Conservation (phyloP, 176 grass and related monocot species). For the Oryza australiensis region DNA sequence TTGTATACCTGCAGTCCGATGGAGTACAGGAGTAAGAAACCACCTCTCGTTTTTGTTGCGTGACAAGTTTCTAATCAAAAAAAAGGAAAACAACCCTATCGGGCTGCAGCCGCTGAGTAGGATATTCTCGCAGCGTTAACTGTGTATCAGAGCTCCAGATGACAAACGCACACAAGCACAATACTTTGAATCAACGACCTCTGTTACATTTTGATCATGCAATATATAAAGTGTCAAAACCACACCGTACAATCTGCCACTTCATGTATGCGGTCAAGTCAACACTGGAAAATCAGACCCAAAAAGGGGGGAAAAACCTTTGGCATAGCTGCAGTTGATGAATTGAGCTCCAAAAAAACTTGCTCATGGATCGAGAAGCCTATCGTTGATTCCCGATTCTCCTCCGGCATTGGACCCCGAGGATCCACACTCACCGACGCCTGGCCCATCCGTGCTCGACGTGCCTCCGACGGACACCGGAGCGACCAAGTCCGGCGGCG, state of each 20-base stretch:
- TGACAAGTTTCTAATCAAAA: no score
- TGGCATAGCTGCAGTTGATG: neutral
- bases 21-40: no score
- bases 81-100: no score
- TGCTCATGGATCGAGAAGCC: constrained; percentile 27
- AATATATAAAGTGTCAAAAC: no score
- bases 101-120: no score
- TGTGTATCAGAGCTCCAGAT: no score
- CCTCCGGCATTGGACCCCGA: constrained; percentile 17
- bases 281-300: neutral
- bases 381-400: constrained; percentile 16
- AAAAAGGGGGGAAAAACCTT: neutral
- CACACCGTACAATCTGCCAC: neutral
- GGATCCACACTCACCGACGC: constrained; percentile 4
- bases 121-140: no score
- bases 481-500: constrained; percentile 36
- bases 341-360: neutral
- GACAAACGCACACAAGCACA: no score
- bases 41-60: no score
- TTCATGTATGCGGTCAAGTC: neutral
- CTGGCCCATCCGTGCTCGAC: neutral
- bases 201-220: no score
- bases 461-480: constrained; percentile 16
- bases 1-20: no score
- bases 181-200: no score